phyloP scores from a whole-genome alignment of 225 moss, liverwort and hornwort genomes.

The Antitrichia curtipendula region DNA sequence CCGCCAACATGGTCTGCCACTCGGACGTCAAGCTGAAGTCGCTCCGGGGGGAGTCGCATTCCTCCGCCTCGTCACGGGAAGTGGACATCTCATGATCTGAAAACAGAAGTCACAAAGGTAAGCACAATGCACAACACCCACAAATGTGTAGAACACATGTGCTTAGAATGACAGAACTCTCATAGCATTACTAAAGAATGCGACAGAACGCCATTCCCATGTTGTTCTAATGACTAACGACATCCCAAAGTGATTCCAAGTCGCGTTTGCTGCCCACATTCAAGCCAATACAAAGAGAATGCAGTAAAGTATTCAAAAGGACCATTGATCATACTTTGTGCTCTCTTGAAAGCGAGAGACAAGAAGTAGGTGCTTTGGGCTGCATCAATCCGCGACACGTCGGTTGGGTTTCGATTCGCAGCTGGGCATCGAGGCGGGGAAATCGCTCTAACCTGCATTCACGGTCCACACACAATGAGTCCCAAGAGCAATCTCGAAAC shows the following conservation, averaged over 20 bases:
- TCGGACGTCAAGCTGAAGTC: constrained; percentile 38
- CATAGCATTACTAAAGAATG: too few relatives aligned
- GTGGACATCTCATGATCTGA: background rate
- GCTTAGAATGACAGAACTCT: background rate
- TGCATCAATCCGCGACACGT: constrained; percentile 29
- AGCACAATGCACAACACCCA: background rate
- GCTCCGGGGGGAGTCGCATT: constrained; percentile 17
- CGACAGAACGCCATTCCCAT: background rate
- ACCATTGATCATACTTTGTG: background rate
- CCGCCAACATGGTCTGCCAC: constrained; percentile 31
- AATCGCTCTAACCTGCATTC: constrained; percentile 19
- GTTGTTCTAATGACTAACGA: too few relatives aligned
- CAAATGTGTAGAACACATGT: background rate
- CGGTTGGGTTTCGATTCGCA: background rate
- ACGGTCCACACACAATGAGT: background rate
- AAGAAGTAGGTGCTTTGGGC: constrained; percentile 14
- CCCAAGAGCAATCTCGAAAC: background rate
- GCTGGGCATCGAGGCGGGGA: constrained; percentile 32
- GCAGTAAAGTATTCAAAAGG: background rate
- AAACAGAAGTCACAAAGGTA: background rate
- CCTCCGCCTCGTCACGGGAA: background rate
- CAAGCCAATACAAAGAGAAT: too few relatives aligned
- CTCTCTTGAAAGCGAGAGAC: background rate
- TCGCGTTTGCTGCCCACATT: background rate
- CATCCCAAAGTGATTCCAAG: background rate